These are phyloP conservation scores for Amphirosellinia nigrospora DNA, from an alignment of 495 filamentous ascomycete genomes.

Conservation along the genomic window DNA sequence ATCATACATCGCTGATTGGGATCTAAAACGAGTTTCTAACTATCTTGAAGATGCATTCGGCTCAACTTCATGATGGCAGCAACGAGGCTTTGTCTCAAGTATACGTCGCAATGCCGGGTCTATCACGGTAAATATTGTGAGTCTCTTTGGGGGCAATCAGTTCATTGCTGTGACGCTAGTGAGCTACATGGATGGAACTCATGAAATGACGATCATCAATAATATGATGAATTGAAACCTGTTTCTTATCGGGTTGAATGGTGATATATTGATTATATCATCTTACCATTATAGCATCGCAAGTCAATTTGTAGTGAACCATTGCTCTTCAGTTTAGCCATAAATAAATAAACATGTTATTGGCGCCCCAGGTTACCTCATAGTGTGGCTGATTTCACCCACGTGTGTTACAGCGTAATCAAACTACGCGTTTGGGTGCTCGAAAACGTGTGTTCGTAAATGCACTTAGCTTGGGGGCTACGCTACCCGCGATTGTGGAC, in stretches of 20 bases:
- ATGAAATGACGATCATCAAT: background rate
- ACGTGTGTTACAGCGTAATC: background rate
- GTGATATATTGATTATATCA: background rate
- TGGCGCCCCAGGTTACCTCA: slow-evolving; percentile 21
- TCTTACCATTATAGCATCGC: background rate
- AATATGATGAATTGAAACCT: background rate
- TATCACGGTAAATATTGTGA: slow-evolving; percentile 6
- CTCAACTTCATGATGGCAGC: background rate
- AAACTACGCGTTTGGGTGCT: background rate
- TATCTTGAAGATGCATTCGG: background rate
- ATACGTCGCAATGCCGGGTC: slow-evolving; percentile 4
- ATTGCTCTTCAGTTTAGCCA: background rate
- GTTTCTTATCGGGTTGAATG: background rate
- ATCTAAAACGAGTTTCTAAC: background rate
- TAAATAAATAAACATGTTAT: slow-evolving; percentile 20
- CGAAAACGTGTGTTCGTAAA: background rate
- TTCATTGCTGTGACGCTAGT: background rate
- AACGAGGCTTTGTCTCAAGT: background rate
- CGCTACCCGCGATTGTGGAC: background rate
- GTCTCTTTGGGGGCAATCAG: background rate
- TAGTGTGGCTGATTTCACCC: background rate
- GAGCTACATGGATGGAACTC: background rate
- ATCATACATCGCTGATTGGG: background rate
- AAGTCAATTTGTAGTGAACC: background rate
- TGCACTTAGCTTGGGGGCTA: background rate